phyloP scores from a whole-genome alignment of 2,329 filamentous ascomycete species.

The Didymella glomerata region DNA sequence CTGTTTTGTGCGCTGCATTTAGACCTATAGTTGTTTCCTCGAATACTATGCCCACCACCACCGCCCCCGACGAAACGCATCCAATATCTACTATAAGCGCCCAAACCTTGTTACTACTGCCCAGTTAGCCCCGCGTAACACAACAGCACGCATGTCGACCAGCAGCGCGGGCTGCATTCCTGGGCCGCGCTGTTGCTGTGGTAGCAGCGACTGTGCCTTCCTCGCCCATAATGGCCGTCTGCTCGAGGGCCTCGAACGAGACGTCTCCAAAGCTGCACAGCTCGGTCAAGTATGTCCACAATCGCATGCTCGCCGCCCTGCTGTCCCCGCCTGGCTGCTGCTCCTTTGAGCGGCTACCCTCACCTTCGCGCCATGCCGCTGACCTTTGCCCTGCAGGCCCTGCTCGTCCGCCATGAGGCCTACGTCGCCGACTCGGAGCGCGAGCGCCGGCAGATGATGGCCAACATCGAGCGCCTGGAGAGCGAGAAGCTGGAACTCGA shows the following conservation, averaged over 20 bases:
- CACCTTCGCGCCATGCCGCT: slow-evolving; percentile 62
- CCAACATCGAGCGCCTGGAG: slow-evolving; percentile 79
- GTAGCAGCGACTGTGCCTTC: slow-evolving; percentile 78
- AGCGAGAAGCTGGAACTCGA: slow-evolving; percentile 74
- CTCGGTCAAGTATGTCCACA: slow-evolving; percentile 82
- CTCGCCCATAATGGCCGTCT: slow-evolving; percentile 81
- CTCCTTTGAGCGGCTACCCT: slow-evolving; percentile 22
- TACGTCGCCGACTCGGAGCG: slow-evolving; percentile 93
- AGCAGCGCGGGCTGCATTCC: slow-evolving; percentile 44
- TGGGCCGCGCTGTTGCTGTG: slow-evolving; percentile 77
- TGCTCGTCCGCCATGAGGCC: slow-evolving; percentile 89
- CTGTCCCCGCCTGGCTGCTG: slow-evolving; percentile 21
- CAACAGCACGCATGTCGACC: slow-evolving; percentile 30
- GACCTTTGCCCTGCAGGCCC: slow-evolving; percentile 78
- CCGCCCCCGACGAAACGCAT: slow-evolving; percentile 13
- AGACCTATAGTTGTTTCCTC: slow-evolving; percentile 8
- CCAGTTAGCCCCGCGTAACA: slow-evolving; percentile 30
- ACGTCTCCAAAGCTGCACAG: slow-evolving; percentile 84
- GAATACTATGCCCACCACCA: slow-evolving; percentile 35
- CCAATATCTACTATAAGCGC: slow-evolving; percentile 15
- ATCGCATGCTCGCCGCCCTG: slow-evolving; percentile 39
- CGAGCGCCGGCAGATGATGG: slow-evolving; percentile 76
- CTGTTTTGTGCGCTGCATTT: slow-evolving; percentile 21
- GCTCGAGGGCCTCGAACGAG: slow-evolving; percentile 82
- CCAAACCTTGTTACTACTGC: slow-evolving; percentile 17